Evolutionary conservation across 2,329 filamentous ascomycete genomes (phyloP), one percentile per base, ranked within the genome.

Genomic region (Chaetomium sp.): DNA sequence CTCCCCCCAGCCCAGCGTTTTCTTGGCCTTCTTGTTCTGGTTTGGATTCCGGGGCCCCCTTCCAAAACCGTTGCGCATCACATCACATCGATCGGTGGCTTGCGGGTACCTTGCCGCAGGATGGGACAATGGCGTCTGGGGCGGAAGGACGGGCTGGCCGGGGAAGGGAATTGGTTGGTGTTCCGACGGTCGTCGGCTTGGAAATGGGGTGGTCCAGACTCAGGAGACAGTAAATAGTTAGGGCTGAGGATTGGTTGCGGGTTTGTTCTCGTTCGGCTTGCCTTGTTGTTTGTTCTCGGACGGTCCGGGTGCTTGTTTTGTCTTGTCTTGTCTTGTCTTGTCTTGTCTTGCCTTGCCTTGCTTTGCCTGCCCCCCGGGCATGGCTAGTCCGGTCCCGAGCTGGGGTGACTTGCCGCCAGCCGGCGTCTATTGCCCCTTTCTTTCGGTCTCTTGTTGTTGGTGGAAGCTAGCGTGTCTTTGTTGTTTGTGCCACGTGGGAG

Each of bases 401-500:
- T 55, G 23, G 27, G 38, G 42, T 31, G 42, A 27, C 42, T 58
- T 57, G 33, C 33, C 25, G 13, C 38, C 19, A 29, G 47, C 23
- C 27, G 21, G 21, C 19, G 47, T n/a, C 21, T 53, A 42, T 19
- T 50, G n/a, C n/a, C 25, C 45, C 57, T 50, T 38, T 51, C 29
- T 42, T 49, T 42, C 38, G 16, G 25, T 33, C 19, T 23, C 16
- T 35, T 55, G 54, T 33, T 23, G 19, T 45, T n/a, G 25, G 19
- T 35, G 10, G 29, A 31, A 25, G 51, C 33, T 35, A 23, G 16
- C 27, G 47, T 21, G 31, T 45, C 21, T 53, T 60, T 51, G 57
- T 27, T 21, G 38, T 59, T 50, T 59, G 56, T n/a, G 19, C 56
- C 56, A 58, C 56, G 38, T 58, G 56, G 56, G 27, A n/a, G 25